Evolutionary conservation across 1,284 basidiomycete genomes (phyloP).

Genomic region (Porodaedalea pini): DNA sequence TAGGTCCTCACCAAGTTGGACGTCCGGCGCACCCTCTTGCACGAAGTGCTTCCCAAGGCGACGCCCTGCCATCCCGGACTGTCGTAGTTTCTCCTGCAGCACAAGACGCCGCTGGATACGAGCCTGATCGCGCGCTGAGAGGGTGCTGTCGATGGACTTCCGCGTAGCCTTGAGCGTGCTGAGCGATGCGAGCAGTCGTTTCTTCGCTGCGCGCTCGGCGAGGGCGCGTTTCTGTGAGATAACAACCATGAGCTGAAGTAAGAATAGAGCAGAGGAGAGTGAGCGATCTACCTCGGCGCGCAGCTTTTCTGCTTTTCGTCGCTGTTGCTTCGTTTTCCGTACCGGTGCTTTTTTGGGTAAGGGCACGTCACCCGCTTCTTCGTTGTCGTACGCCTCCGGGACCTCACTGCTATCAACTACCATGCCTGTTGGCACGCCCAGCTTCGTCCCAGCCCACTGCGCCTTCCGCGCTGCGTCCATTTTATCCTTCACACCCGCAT

Average conservation of each 20-base stretch:
- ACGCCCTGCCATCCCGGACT: constrained; percentile 59
- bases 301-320: constrained; percentile 55
- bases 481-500: constrained; percentile 51
- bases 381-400: constrained; percentile 31
- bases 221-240: constrained; percentile 56
- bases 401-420: constrained; percentile 45
- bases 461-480: constrained; percentile 48
- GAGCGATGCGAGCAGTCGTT: constrained; percentile 56
- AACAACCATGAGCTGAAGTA: constrained; percentile 1
- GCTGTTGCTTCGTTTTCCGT: constrained; percentile 75
- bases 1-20: constrained; percentile 90
- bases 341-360: constrained; percentile 45
- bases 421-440: constrained; percentile 54
- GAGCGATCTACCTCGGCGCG: constrained; percentile 56
- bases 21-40: constrained; percentile 65
- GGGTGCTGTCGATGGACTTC: constrained; percentile 39
- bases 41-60: constrained; percentile 78
- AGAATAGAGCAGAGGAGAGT: not conserved
- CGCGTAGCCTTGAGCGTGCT: constrained; percentile 51
- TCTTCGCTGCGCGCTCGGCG: constrained; percentile 53
- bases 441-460: constrained; percentile 25
- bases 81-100: constrained; percentile 42
- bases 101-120: constrained; percentile 39
- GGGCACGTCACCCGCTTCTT: constrained; percentile 29
- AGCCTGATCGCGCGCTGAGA: constrained; percentile 42